Evolutionary conservation across 2,329 filamentous ascomycete genomes (phyloP).

Genomic region (Byssoonygena ceratinophila): DNA sequence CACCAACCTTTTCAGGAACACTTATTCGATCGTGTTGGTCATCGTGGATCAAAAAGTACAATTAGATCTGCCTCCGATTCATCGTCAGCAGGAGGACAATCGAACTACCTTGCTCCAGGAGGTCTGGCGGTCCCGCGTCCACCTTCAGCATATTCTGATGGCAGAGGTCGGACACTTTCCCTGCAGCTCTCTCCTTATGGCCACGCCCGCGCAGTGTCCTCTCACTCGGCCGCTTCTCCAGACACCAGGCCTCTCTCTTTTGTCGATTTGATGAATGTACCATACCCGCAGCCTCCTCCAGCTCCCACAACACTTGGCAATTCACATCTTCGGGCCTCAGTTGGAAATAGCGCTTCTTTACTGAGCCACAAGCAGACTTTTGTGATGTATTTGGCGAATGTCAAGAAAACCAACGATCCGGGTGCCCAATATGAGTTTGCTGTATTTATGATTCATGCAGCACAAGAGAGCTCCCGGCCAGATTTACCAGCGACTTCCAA

Average conservation of each 20-base stretch:
- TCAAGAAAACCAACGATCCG: constrained; percentile 90
- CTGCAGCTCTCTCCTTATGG: constrained; percentile 41
- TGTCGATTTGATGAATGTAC: constrained; percentile 53
- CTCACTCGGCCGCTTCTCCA: constrained; percentile 44
- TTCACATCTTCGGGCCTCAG: constrained; percentile 61
- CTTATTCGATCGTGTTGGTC: constrained; percentile 16
- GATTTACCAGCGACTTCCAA: constrained; percentile 18
- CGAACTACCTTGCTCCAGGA: constrained; percentile 54
- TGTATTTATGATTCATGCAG: constrained; percentile 81
- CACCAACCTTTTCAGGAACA: constrained; percentile 40
- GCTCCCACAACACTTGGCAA: constrained; percentile 62
- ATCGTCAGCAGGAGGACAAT: constrained; percentile 39
- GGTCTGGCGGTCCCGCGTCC: constrained; percentile 57
- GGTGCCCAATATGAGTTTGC: constrained; percentile 94
- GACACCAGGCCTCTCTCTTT: constrained; percentile 50
- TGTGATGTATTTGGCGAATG: constrained; percentile 93
- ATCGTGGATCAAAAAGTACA: constrained; percentile 22
- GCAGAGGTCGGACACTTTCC: constrained; percentile 51
- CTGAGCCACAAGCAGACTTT: constrained; percentile 87
- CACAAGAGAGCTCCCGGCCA: constrained; percentile 35
- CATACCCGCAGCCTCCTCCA: constrained; percentile 69
- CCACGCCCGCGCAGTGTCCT: constrained; percentile 42
- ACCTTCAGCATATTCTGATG: constrained; percentile 59
- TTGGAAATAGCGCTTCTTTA: constrained; percentile 83
- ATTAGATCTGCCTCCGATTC: constrained; percentile 24